A percentile compares a stretch with the other conserved stretches of the same genome.
Evolutionary conservation across 179 eudicot species (phyloP).

Genomic region (Drosera spatulata): DNA sequence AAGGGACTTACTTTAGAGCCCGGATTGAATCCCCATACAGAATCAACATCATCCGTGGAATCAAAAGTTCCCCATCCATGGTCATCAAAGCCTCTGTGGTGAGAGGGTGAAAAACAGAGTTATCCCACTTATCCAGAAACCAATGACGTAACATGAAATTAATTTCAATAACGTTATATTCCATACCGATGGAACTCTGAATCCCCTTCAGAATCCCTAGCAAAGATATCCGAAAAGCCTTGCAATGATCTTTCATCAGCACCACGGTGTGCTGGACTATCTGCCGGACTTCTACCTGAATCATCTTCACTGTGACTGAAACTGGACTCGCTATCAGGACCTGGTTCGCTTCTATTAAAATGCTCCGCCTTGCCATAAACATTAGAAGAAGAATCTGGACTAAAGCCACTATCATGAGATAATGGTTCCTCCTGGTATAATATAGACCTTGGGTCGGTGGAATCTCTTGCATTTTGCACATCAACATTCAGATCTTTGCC

Average conservation of each 20-base stretch:
- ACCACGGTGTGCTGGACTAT: slow-evolving; percentile 43
- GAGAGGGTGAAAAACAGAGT: slow-evolving; percentile 11
- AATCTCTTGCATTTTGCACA: slow-evolving; percentile 26
- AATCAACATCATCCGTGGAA: slow-evolving; percentile 60
- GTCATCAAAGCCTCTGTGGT: slow-evolving; percentile 56
- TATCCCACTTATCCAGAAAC: background rate
- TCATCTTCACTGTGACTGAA: slow-evolving; percentile 72
- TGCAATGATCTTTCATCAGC: slow-evolving; percentile 40
- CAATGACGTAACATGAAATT: background rate
- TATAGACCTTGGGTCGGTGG: slow-evolving; percentile 33
- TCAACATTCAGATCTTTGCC: slow-evolving; percentile 25
- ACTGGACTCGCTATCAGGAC: slow-evolving; percentile 53
- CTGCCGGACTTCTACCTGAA: slow-evolving; percentile 66
- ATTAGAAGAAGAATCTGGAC: slow-evolving; percentile 49
- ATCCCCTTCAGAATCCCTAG: slow-evolving; percentile 44
- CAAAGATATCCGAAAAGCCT: slow-evolving; percentile 37
- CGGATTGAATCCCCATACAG: slow-evolving; percentile 60
- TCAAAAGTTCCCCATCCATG: slow-evolving; percentile 75
- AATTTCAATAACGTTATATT: background rate
- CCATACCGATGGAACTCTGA: slow-evolving; percentile 55
- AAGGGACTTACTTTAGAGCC: slow-evolving; percentile 42
- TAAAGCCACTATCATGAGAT: slow-evolving; percentile 37
- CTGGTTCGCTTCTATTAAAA: slow-evolving; percentile 26
- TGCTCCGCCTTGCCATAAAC: slow-evolving; percentile 40
- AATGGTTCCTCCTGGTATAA: slow-evolving; percentile 36